Percentiles rank a stretch among this genome's conserved stretches.
phyloP scores from a whole-genome alignment of 2,329 filamentous ascomycete species.

The Fusarium nodosum region DNA sequence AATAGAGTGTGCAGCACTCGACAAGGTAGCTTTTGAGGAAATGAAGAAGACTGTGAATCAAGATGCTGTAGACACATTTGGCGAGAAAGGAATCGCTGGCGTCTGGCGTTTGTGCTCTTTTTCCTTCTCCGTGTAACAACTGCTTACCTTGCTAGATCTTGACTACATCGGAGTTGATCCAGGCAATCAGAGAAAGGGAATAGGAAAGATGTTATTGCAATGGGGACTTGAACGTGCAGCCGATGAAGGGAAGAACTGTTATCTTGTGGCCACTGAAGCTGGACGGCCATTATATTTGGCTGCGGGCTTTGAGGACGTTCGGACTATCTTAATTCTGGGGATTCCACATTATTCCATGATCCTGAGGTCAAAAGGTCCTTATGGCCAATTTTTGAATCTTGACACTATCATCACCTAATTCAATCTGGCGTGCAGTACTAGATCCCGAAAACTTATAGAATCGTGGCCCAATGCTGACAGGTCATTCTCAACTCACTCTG shows the following conservation, averaged over 20 bases:
- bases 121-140: fast-evolving
- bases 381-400: too few relatives aligned
- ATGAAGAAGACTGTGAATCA: conserved; percentile 21
- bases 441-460: background rate
- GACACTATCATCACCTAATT: too few relatives aligned
- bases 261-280: conserved; percentile 20
- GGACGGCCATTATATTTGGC: conserved; percentile 14
- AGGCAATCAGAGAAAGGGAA: conserved; percentile 14
- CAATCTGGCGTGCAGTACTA: too few relatives aligned
- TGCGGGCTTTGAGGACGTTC: conserved; percentile 10
- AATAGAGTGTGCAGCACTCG: conserved; percentile 14
- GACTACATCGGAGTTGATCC: conserved; percentile 23
- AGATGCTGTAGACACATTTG: conserved; percentile 8
- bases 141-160: conserved; percentile 7
- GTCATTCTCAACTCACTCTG: background rate
- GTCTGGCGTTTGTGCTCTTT: conserved; percentile 10
- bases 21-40: conserved; percentile 2
- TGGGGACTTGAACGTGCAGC: conserved; percentile 13
- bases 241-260: conserved; percentile 9
- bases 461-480: too few relatives aligned
- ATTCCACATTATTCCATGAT: conserved; percentile 32
- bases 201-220: conserved; percentile 7
- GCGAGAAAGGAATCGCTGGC: conserved; percentile 11
- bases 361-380: background rate
- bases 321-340: conserved; percentile 5